Conservation (phyloP, 164 flowering plant species). For the Chloranthus sessilifolius region DNA sequence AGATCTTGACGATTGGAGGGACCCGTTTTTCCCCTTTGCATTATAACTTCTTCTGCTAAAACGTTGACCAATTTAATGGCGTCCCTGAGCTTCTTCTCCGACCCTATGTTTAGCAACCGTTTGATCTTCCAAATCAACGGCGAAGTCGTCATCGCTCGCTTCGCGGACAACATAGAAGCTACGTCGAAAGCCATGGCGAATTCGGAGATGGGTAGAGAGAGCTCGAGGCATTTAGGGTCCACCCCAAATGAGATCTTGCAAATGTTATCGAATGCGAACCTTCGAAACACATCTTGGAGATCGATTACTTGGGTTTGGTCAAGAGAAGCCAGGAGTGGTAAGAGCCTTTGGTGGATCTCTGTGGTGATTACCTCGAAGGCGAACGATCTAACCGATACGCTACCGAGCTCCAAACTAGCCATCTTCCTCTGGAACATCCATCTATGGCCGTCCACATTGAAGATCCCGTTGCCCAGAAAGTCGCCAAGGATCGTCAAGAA, state of each 20-base stretch:
- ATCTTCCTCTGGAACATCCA: slow-evolving; percentile 72
- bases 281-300: slow-evolving; percentile 51
- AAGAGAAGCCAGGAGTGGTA: slow-evolving; percentile 35
- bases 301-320: slow-evolving; percentile 21
- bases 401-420: slow-evolving; percentile 55
- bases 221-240: slow-evolving; percentile 48
- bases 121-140: slow-evolving; percentile 51
- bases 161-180: slow-evolving; percentile 48
- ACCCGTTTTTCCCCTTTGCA: slow-evolving; percentile 26
- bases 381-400: slow-evolving; percentile 32
- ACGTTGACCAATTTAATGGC: slow-evolving; percentile 32
- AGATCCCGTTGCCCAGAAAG: slow-evolving; percentile 74
- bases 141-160: slow-evolving; percentile 34
- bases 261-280: slow-evolving; percentile 60
- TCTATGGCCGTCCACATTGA: slow-evolving; percentile 63
- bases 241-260: slow-evolving; percentile 58
- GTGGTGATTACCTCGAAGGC: slow-evolving; percentile 20
- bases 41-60: slow-evolving; percentile 37
- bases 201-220: slow-evolving; percentile 33
- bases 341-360: slow-evolving; percentile 18
- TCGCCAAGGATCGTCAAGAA: slow-evolving; percentile 57
- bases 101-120: slow-evolving; percentile 35
- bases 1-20: slow-evolving; percentile 32
- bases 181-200: slow-evolving; percentile 53
- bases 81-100: slow-evolving; percentile 41